Evolutionary conservation across 805 yeast genomes (phyloP).

Genomic region (Hanseniaspora singularis): DNA sequence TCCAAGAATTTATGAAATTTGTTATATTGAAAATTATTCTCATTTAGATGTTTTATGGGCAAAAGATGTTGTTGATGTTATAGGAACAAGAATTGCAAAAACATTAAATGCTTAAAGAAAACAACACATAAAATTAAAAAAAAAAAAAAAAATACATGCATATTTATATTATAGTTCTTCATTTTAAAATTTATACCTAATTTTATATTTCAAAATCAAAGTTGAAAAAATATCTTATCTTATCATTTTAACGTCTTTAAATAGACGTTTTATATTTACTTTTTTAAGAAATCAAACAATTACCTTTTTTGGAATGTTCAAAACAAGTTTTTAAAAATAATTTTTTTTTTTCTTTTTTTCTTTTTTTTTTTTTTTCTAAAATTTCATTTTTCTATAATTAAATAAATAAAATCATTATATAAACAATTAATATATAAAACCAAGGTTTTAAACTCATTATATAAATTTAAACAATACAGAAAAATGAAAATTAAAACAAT

Average conservation of each 20-base stretch:
- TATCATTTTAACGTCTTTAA: too few relatives aligned
- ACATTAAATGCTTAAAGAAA: conserved; percentile 23
- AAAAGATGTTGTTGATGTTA: conserved; percentile 50
- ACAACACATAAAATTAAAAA: background rate
- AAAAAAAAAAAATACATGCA: background rate
- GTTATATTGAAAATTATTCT: conserved; percentile 48
- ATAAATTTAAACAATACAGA: too few relatives aligned
- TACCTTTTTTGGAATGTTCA: too few relatives aligned
- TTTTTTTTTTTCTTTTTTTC: too few relatives aligned
- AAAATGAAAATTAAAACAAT: conserved; percentile 71
- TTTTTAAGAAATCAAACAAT: too few relatives aligned
- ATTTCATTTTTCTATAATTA: too few relatives aligned
- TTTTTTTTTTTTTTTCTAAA: too few relatives aligned
- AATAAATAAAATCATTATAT: too few relatives aligned
- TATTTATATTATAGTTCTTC: background rate
- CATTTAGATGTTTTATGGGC: conserved; percentile 95
- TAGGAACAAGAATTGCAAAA: conserved; percentile 41
- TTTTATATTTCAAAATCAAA: conserved; percentile 36
- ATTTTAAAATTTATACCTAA: background rate
- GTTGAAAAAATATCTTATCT: conserved; percentile 82
- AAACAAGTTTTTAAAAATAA: too few relatives aligned
- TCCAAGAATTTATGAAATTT: conserved; percentile 24
- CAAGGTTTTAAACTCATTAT: too few relatives aligned
- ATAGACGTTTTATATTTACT: too few relatives aligned
- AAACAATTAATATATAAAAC: too few relatives aligned